A percentile compares a stretch with the other conserved stretches of the same genome.
These are phyloP conservation scores for Blastocystis sp. DNA, from an alignment of 352 stramenopile genomes.

Conservation along the genomic window DNA sequence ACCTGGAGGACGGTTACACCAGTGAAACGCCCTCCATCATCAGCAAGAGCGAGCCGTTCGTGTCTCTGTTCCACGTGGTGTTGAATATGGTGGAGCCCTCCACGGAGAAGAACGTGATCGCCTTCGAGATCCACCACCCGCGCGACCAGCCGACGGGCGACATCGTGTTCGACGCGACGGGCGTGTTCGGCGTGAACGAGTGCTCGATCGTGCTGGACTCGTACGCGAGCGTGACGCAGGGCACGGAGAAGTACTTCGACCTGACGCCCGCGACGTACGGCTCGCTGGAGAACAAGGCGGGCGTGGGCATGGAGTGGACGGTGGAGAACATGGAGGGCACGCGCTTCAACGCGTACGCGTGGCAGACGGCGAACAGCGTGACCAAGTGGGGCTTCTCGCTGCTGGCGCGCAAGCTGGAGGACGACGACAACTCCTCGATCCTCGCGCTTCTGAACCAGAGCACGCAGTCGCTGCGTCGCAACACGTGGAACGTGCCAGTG, in stretches of 20 bases:
- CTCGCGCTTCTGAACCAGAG: conserved; percentile 2
- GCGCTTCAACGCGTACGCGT: conserved; percentile 5
- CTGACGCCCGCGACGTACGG: conserved; percentile 30
- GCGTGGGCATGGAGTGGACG: conserved; percentile 5
- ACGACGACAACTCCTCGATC: conserved; percentile 1
- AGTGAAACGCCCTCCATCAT: not conserved
- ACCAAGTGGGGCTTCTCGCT: conserved; percentile 31
- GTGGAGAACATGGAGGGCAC: conserved; percentile 66
- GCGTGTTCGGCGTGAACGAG: not conserved
- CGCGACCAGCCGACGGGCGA: not conserved
- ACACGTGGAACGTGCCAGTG: not conserved
- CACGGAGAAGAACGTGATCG: not conserved
- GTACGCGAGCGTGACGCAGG: not conserved
- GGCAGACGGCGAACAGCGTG: conserved; percentile 18
- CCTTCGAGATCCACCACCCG: not conserved
- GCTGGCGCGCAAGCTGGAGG: not conserved
- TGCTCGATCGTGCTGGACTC: not conserved
- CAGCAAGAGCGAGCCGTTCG: not conserved
- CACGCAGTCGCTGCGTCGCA: not conserved
- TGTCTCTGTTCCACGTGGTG: not conserved
- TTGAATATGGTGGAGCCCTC: not conserved
- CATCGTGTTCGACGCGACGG: not conserved
- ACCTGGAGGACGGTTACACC: not conserved
- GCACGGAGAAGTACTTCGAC: conserved; percentile 4
- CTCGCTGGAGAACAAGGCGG: not conserved